Base-by-base conservation (phyloP, 2,329 filamentous ascomycete species). In the Calonectria honghensis region DNA sequence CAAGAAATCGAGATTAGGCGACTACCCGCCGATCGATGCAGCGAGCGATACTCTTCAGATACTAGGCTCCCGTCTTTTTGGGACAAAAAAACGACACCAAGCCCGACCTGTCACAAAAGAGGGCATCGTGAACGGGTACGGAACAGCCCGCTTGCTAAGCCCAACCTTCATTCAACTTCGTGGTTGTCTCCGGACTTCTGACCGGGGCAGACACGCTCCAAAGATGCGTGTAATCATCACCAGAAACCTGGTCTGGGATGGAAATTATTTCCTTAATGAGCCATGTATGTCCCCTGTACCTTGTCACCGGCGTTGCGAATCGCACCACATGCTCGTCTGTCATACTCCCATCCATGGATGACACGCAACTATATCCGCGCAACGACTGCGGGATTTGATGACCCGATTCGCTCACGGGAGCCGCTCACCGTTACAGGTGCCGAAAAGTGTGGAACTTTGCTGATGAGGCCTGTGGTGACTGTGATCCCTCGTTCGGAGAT, bases 21-120 rank as follows among this genome's bases (percentile, higher is more conserved):
- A 54, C 50, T 63, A 64, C 61, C 54, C 51, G 54, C 48, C 52
- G 70, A 72, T 72, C 41, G 70, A 68, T 54, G 29, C 35, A 41
- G 52, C 64, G 24, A 31, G 45, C 70, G 63, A 68, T 68, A 45
- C 64, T 68, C 32, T 39, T 72, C 70, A 41, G 16, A 68, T 52
- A 68, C 70, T 72, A 68, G 69, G 50, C 29, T 45, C 63, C 48
- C 39, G 29, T 29, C 48, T 35, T 50, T 39, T 48, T 24, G 41
- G 45, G 24, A 4, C 6, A 20, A 29, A 35, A 39, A 48, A 63
- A 37, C 64, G 54, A 52, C 64, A 37, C 70, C 64, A 72, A 52
- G 18, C 63, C 32, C 45, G 32, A 68, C 20, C 35, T 59, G 41
- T 51, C 52, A 63, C 20, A 50, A 39, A 68, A 35, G 31, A 45